These are phyloP conservation scores for Cladophialophora psammophila DNA, from an alignment of 2,329 filamentous ascomycete species.

Conservation along the genomic window DNA sequence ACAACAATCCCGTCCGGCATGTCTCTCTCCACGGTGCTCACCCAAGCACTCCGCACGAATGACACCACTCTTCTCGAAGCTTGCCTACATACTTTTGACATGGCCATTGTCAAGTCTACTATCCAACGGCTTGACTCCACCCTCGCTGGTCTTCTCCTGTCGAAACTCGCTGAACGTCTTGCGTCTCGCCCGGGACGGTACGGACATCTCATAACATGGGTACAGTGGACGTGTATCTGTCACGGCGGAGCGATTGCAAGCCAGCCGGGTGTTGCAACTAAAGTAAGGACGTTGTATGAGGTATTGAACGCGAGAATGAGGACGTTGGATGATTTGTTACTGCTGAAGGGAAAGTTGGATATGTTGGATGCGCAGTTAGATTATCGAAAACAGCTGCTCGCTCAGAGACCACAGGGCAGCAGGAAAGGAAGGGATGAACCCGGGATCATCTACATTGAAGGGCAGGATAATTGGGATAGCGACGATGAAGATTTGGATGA, in stretches of 20 bases:
- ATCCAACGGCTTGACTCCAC: constrained; percentile 88
- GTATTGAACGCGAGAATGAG: constrained; percentile 87
- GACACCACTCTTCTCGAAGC: constrained; percentile 89
- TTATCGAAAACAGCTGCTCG: constrained; percentile 70
- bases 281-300: constrained; percentile 79
- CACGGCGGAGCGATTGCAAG: constrained; percentile 91
- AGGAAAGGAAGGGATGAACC: constrained; percentile 71
- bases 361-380: constrained; percentile 91
- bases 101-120: constrained; percentile 80
- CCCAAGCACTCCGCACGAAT: constrained; percentile 91
- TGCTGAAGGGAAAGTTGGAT: constrained; percentile 93
- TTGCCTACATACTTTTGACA: constrained; percentile 82
- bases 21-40: constrained; percentile 89
- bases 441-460: constrained; percentile 78
- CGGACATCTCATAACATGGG: constrained; percentile 90
- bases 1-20: constrained; percentile 71
- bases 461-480: constrained; percentile 60
- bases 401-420: constrained; percentile 56
- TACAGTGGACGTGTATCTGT: constrained; percentile 91
- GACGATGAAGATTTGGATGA: constrained; percentile 52
- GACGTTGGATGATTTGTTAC: constrained; percentile 80
- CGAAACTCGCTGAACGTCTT: constrained; percentile 84
- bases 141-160: constrained; percentile 78
- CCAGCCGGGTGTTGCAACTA: constrained; percentile 81
- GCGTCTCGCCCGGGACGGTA: constrained; percentile 87